phyloP scores from a whole-genome alignment of 768 basidiomycete genomes.

The Kwoniella pini region DNA sequence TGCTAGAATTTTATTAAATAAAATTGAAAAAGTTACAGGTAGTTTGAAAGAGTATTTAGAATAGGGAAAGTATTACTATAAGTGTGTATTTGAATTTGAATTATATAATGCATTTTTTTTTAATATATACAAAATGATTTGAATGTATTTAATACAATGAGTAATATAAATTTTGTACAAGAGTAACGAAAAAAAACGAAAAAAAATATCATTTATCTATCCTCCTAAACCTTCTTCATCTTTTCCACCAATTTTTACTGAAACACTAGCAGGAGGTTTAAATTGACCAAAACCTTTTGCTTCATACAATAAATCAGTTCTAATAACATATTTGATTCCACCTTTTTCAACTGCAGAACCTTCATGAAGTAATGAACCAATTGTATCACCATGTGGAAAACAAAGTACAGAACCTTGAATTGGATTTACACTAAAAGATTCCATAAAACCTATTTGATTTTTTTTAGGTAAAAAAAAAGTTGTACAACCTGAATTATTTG shows the following conservation, averaged over 20 bases:
- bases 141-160: no score
- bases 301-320: slow-evolving; percentile 54
- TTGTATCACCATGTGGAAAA: slow-evolving; percentile 58
- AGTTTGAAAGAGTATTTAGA: slow-evolving; percentile 50
- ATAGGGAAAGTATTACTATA: slow-evolving; percentile 19
- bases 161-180: no score
- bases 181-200: no score
- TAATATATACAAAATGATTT: not conserved
- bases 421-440: slow-evolving; percentile 60
- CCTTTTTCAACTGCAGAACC: slow-evolving; percentile 51
- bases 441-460: slow-evolving; percentile 57
- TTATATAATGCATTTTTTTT: no score
- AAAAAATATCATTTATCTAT: no score
- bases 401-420: slow-evolving; percentile 60
- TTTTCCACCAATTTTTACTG: slow-evolving; percentile 40
- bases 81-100: no score
- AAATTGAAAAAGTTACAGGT: slow-evolving; percentile 52
- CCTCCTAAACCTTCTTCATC: slow-evolving; percentile 45
- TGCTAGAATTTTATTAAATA: slow-evolving; percentile 56
- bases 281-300: slow-evolving; percentile 52
- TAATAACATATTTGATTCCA: slow-evolving; percentile 54
- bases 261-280: slow-evolving; percentile 46
- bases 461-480: slow-evolving; percentile 63
- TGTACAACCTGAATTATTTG: slow-evolving; percentile 57
- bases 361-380: slow-evolving; percentile 54